Base-by-base conservation (phyloP, 169 alveolate genomes). In the Eimeria maxima region DNA sequence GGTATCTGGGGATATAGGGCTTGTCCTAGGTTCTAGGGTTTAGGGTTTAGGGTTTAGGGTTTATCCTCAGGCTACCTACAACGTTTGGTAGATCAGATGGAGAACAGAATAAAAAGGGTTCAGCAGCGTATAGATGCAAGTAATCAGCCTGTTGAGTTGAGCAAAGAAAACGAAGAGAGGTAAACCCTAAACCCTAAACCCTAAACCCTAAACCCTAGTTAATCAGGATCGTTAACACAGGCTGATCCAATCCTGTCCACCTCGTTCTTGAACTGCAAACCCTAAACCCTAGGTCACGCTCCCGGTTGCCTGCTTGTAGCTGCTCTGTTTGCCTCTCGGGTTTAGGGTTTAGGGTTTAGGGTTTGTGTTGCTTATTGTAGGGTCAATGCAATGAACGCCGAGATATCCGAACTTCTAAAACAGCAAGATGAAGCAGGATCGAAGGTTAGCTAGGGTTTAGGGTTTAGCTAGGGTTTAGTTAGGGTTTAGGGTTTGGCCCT, bases 371-470 rank as follows among this genome's bases (percentile, higher is more conserved):
- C 22, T 88, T 42, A 71, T 44, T 6, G 45, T 73, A 93, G 96
- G 81, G 95, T 96, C 53, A 96, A 96, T 69, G 74, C 97, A 53
- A 95, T 97, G 80, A 96, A 95, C 44, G 95, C 95, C 29, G 96
- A 97, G 78, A 97, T 96, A 38, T 96, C 96, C 50, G 97, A 96
- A 74, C 92, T 97, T 29, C 84, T 96, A 45, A 96, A 97, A 90
- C 96, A 96, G 78, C 97, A 95, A 45, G 97, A 97, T 63, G 97
- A 96, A 60, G 97, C 98, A 6, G 97, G 97, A 24, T 89, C 91
- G 57, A 97, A 96, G 96, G 97, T 89, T 63, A 84, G n/a, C n/a
- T 45, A 60, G 76, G 86, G 94, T 84, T 33, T 29, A 57, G 47
- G 92, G 42, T 29, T 57, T 83, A n/a, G n/a, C n/a, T n/a, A n/a